These are phyloP conservation scores for Avena eriantha DNA, from an alignment of 176 grass and related monocot genomes.

Conservation along the genomic window DNA sequence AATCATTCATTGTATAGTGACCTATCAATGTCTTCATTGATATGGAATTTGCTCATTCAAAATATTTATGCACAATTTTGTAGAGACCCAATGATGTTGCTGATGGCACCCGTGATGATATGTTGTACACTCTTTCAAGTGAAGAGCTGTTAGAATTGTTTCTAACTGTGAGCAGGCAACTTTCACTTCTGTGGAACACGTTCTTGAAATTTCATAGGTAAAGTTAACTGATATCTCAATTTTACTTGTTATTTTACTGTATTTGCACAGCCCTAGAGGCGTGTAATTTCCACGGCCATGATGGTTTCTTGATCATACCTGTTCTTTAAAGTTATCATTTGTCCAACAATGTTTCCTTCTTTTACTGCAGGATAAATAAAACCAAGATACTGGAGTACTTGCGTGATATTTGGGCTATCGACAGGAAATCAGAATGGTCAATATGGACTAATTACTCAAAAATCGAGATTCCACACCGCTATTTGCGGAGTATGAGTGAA, in stretches of 20 bases:
- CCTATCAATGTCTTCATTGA: background rate
- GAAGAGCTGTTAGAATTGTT: slow-evolving; percentile 85
- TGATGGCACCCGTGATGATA: slow-evolving; percentile 72
- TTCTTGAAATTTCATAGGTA: slow-evolving; percentile 99
- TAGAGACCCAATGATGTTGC: slow-evolving; percentile 65
- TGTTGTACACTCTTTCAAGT: slow-evolving; percentile 78
- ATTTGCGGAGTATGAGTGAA: slow-evolving; percentile 67
- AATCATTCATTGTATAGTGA: slow-evolving; percentile 22
- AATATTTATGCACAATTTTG: slow-evolving; percentile 42
- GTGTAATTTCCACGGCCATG: background rate
- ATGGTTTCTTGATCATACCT: background rate
- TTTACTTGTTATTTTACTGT: slow-evolving; percentile 28
- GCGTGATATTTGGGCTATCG: slow-evolving; percentile 72
- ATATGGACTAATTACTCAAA: slow-evolving; percentile 99
- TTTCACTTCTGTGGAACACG: slow-evolving; percentile 95
- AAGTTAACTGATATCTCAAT: slow-evolving; percentile 29
- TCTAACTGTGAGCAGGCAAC: slow-evolving; percentile 78
- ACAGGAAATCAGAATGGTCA: slow-evolving; percentile 92
- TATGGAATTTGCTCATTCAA: slow-evolving; percentile 38
- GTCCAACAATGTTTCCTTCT: slow-evolving; percentile 27
- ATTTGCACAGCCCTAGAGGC: background rate
- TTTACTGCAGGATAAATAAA: slow-evolving; percentile 77
- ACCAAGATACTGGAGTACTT: slow-evolving; percentile 87
- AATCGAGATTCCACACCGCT: slow-evolving; percentile 79
- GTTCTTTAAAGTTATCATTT: slow-evolving; percentile 28